Conservation (phyloP, 2,329 filamentous ascomycete genomes). For the Alternaria atra region DNA sequence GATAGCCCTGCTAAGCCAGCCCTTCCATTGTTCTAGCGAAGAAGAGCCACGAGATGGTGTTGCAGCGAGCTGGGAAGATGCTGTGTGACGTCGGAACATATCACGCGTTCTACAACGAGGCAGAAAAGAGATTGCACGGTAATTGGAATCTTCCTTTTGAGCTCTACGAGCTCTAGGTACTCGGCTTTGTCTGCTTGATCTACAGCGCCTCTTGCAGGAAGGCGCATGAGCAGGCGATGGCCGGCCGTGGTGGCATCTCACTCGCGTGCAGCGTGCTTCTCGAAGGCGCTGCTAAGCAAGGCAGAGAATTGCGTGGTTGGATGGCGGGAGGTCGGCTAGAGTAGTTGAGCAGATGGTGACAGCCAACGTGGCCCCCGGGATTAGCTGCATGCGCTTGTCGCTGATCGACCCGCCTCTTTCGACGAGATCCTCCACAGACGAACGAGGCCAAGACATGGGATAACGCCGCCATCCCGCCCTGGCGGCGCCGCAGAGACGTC, state of each 20-base stretch:
- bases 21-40: slow-evolving; percentile 10
- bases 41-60: slow-evolving; percentile 31
- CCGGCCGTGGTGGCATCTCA: slow-evolving; percentile 25
- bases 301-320: slow-evolving; percentile 22
- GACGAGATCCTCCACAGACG: slow-evolving; percentile 49
- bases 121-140: slow-evolving; percentile 8
- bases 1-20: slow-evolving; percentile 1
- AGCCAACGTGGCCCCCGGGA: slow-evolving; percentile 51
- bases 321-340: slow-evolving; percentile 34
- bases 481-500: slow-evolving; percentile 42
- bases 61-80: slow-evolving; percentile 4
- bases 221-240: slow-evolving; percentile 2
- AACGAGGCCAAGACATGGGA: slow-evolving; percentile 46
- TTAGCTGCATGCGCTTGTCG: slow-evolving; percentile 51
- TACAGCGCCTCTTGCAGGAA: slow-evolving; percentile 1
- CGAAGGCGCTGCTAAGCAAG: slow-evolving; percentile 26
- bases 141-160: slow-evolving; percentile 1
- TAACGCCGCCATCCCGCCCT: slow-evolving; percentile 48
- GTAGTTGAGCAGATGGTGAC: slow-evolving; percentile 29
- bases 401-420: slow-evolving; percentile 52
- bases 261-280: slow-evolving; percentile 32
- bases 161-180: slow-evolving; percentile 5
- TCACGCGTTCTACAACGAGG: slow-evolving; percentile 10
- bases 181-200: slow-evolving; percentile 6
- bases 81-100: slow-evolving; percentile 1